A percentile compares a stretch with the other conserved stretches of the same genome.
These are phyloP conservation scores for Sonneratia caseolaris DNA, from an alignment of 345 rosid species.

Conservation along the genomic window DNA sequence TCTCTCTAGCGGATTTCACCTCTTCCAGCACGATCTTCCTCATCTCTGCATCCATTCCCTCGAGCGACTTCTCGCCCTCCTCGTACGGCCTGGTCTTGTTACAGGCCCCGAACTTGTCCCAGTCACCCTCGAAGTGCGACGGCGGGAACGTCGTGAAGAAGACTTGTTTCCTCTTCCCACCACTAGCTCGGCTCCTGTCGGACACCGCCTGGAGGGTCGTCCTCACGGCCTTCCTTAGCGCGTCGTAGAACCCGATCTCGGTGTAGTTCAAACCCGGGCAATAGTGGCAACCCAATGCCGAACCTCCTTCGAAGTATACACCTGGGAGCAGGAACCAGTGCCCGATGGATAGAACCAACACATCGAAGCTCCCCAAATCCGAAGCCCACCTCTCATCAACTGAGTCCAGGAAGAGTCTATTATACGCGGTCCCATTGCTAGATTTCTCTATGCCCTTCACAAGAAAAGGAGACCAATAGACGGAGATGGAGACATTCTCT, in stretches of 20 bases:
- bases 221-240: constrained; percentile 59
- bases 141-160: constrained; percentile 75
- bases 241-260: constrained; percentile 70
- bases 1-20: constrained; percentile 34
- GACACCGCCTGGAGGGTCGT: constrained; percentile 44
- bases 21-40: constrained; percentile 56
- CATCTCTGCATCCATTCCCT: constrained; percentile 75
- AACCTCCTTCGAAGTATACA: constrained; percentile 59
- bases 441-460: constrained; percentile 79
- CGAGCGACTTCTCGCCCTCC: constrained; percentile 50
- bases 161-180: constrained; percentile 17
- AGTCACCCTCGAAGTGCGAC: constrained; percentile 87
- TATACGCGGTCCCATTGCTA: constrained; percentile 45
- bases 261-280: constrained; percentile 64
- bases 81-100: constrained; percentile 62
- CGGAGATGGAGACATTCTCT: constrained; percentile 46
- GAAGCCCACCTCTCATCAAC: constrained; percentile 77
- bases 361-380: constrained; percentile 44
- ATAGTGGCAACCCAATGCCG: constrained; percentile 73
- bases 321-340: constrained; percentile 95
- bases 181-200: constrained; percentile 21
- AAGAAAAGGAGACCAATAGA: constrained; percentile 95
- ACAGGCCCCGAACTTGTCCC: constrained; percentile 92
- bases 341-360: constrained; percentile 64
- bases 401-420: constrained; percentile 49